Evolutionary conservation across 1,284 basidiomycete genomes (phyloP), one percentile per base, ranked within the genome.

Genomic region (Neotropicomus parvogracilis): DNA sequence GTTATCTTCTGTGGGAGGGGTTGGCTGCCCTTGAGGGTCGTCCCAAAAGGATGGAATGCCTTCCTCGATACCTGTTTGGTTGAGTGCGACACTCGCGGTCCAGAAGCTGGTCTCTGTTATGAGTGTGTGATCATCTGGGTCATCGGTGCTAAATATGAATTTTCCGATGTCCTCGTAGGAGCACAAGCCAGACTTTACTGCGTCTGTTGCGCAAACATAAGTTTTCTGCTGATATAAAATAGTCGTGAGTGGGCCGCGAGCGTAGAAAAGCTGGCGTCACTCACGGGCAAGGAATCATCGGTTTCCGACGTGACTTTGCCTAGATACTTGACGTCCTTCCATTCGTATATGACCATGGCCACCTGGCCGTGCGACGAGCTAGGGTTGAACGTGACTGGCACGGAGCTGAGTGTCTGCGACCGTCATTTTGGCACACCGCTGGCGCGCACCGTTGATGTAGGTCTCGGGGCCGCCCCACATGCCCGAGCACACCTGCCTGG

Each of bases 301-400:
- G 69, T 66, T 35, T 69, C 55, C 13, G 79, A 78, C 26, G 83
- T 83, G 44, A 76, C 71, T 64, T 79, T 88, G 28, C 95, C 95
- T 11, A 99, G 76, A 62, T 88, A 92, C 46, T 76, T 71, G 41
- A 86, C 84, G 63, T 99, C 95, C 26, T 75, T 65, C 90, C 94
- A 98, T 69, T 99, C 95, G 66, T 98, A 99, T 40, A 99, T 83
- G 48, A 97, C 87, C 73, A 95, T 84, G 14, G 95, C 90, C 24
- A 97, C 75, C 63, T 94, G 90, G n/a, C 95, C 95, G 58, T 81
- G 73, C 3, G 92, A 93, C n/a, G 70, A 58, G 10, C 63, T 51
- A 4, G 74, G 68, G 58, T 91, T 81, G 70, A 97, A 98, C 6
- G 82, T 82, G 46, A 95, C 92, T 95, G 44, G 44, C 20, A 40